phyloP scores from a whole-genome alignment of 2,329 filamentous ascomycete genomes.

The Phoma sp. region DNA sequence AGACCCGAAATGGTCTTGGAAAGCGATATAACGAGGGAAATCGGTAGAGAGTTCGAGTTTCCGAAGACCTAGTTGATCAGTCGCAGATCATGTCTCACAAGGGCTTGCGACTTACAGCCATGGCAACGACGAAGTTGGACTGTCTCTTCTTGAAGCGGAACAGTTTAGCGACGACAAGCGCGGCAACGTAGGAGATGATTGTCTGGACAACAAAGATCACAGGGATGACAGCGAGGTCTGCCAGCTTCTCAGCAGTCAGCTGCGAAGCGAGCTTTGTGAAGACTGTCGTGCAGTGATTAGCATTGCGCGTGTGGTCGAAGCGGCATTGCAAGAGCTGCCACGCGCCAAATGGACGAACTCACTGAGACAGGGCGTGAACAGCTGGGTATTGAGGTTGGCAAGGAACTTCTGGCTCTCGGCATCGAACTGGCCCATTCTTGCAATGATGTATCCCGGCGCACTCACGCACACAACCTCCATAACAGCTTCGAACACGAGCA shows the following conservation, averaged over 20 bases:
- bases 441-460: slow-evolving; percentile 91
- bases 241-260: slow-evolving; percentile 86
- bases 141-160: slow-evolving; percentile 85
- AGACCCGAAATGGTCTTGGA: slow-evolving; percentile 90
- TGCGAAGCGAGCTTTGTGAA: slow-evolving; percentile 97
- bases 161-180: slow-evolving; percentile 70
- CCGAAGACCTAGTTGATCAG: slow-evolving; percentile 73
- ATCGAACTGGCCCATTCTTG: slow-evolving; percentile 88
- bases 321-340: neutral
- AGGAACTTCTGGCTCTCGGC: slow-evolving; percentile 96
- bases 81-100: neutral
- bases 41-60: slow-evolving; percentile 97
- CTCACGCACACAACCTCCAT: slow-evolving; percentile 95
- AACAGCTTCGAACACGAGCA: slow-evolving; percentile 93
- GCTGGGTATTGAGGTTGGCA: slow-evolving; percentile 91
- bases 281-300: slow-evolving; percentile 60
- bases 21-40: slow-evolving; percentile 91
- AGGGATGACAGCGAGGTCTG: slow-evolving; percentile 92
- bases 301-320: neutral
- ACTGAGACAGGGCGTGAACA: slow-evolving; percentile 98
- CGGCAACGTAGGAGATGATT: slow-evolving; percentile 80
- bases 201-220: slow-evolving; percentile 91
- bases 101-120: slow-evolving; percentile 67
- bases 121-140: slow-evolving; percentile 93
- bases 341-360: slow-evolving; percentile 34